Evolutionary conservation across 1,284 basidiomycete species (phyloP).

Genomic region (Vanrija humicola): DNA sequence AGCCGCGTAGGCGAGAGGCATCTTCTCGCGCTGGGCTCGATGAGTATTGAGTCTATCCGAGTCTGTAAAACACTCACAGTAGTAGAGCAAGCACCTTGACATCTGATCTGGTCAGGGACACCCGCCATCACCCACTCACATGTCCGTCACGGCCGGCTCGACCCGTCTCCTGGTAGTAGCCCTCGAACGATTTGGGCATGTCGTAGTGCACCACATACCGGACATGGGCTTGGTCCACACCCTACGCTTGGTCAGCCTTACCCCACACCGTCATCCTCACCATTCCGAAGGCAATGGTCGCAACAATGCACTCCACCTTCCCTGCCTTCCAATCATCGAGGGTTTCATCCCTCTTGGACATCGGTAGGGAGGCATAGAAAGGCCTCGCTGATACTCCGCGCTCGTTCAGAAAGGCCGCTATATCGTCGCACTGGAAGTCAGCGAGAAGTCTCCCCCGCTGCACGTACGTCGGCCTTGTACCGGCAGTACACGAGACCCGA

Average conservation of each 20-base stretch:
- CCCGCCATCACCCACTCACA: constrained; percentile 50
- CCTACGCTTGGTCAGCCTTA: constrained; percentile 40
- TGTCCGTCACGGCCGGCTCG: constrained; percentile 77
- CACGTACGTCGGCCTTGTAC: constrained; percentile 24
- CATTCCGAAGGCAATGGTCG: constrained; percentile 78
- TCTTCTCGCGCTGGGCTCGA: constrained; percentile 66
- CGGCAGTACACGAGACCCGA: constrained; percentile 80
- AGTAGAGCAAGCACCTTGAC: constrained; percentile 74
- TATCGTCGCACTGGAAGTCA: constrained; percentile 15
- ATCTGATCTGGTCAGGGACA: constrained; percentile 52
- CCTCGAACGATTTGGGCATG: constrained; percentile 79
- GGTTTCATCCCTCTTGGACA: constrained; percentile 53
- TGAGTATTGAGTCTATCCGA: background rate
- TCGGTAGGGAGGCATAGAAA: constrained; percentile 65
- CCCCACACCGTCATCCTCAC: constrained; percentile 12
- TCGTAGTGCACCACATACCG: constrained; percentile 61
- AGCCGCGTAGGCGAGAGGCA: constrained; percentile 56
- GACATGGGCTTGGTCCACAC: constrained; percentile 79
- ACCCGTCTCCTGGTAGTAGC: constrained; percentile 85
- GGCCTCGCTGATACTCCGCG: constrained; percentile 66
- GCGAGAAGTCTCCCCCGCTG: background rate
- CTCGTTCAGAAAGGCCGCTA: constrained; percentile 60
- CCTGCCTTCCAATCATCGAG: constrained; percentile 57
- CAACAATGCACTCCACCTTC: constrained; percentile 52
- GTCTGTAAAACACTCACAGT: constrained; percentile 55